Percentiles rank a stretch among this genome's conserved stretches.
Conservation (phyloP, 78 protist species). For the Dictyostelium discoideum region DNA sequence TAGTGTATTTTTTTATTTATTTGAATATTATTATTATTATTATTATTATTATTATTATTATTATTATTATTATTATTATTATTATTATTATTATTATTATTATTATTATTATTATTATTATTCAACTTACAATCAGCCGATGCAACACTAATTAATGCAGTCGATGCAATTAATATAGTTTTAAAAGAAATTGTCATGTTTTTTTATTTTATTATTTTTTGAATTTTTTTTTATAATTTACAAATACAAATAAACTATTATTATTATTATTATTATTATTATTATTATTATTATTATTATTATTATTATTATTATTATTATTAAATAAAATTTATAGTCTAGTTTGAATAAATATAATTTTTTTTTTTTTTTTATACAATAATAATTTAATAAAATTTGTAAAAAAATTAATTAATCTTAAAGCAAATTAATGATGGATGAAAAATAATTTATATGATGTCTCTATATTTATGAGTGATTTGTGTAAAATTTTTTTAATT, state of each 20-base stretch:
- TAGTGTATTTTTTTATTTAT: background rate
- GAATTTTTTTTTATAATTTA: background rate
- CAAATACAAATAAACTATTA: background rate
- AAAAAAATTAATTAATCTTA: background rate
- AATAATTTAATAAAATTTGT: background rate
- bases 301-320: no score
- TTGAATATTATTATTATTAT: no score
- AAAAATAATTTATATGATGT: background rate
- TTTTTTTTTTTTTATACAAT: background rate
- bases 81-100: no score
- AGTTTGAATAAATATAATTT: no score
- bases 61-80: no score
- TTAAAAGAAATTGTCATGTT: background rate
- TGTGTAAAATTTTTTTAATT: background rate
- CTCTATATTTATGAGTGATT: background rate
- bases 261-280: background rate
- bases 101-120: no score
- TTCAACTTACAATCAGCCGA: slow-evolving; percentile 8
- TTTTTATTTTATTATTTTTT: background rate
- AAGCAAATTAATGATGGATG: background rate
- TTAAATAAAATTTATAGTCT: no score
- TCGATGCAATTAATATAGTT: background rate
- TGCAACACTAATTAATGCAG: background rate
- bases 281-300: background rate
- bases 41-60: no score